phyloP scores from a whole-genome alignment of 2,329 filamentous ascomycete species.

The Orbilia quercus region DNA sequence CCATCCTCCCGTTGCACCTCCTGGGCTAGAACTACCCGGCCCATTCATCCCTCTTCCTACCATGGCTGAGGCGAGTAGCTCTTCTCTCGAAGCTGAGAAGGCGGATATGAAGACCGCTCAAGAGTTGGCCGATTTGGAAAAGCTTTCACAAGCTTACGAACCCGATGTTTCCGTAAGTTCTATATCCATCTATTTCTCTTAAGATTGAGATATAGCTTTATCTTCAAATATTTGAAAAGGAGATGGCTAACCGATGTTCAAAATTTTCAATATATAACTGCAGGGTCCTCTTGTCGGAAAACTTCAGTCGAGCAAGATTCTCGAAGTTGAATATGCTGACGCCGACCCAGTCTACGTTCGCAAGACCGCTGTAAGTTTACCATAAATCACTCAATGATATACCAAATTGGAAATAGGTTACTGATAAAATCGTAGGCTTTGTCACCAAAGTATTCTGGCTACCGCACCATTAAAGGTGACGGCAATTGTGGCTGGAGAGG shows the following conservation, averaged over 20 bases:
- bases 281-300: conserved; percentile 86
- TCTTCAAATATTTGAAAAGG: background rate
- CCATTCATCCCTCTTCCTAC: background rate
- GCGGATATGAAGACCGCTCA: conserved; percentile 48
- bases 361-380: conserved; percentile 81
- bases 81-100: conserved; percentile 16
- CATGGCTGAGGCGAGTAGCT: conserved; percentile 39
- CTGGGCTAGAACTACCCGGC: conserved; percentile 7
- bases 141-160: conserved; percentile 58
- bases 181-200: background rate
- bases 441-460: conserved; percentile 84
- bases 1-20: background rate
- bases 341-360: conserved; percentile 85
- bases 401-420: too few species aligned
- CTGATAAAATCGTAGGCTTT: conserved; percentile 70
- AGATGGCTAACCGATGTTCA: conserved; percentile 58
- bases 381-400: too few species aligned
- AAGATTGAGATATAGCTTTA: background rate
- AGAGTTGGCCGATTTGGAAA: conserved; percentile 57
- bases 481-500: conserved; percentile 98
- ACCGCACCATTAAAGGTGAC: conserved; percentile 87
- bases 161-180: conserved; percentile 55
- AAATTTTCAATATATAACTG: conserved; percentile 16
- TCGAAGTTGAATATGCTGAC: conserved; percentile 86
- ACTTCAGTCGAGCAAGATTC: conserved; percentile 78